phyloP scores from a whole-genome alignment of 805 yeast genomes.

The Lachancea kluyveri region DNA sequence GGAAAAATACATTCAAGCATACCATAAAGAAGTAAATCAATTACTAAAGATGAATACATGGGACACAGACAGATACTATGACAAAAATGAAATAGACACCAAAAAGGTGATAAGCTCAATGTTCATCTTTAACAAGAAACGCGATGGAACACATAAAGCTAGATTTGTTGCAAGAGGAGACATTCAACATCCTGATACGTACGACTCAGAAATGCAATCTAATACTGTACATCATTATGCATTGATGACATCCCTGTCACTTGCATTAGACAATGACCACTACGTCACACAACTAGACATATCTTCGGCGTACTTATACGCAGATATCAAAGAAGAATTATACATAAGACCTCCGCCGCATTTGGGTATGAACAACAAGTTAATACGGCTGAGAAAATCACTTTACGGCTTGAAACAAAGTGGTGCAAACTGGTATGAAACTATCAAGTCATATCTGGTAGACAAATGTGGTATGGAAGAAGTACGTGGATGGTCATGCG shows the following conservation, averaged over 20 bases:
- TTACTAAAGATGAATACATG: slow-evolving; percentile 11
- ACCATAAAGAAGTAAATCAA: slow-evolving; percentile 12
- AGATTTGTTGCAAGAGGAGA: slow-evolving; percentile 13
- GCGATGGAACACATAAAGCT: slow-evolving; percentile 12
- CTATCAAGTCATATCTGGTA: slow-evolving; percentile 1
- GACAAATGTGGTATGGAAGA: slow-evolving; percentile 4
- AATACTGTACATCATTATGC: slow-evolving; percentile 12
- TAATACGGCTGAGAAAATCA: slow-evolving; percentile 7
- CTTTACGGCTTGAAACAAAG: slow-evolving; percentile 2
- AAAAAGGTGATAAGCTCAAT: slow-evolving; percentile 8
- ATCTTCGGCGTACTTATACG: slow-evolving; percentile 7
- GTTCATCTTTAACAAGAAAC: slow-evolving; percentile 11
- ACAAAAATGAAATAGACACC: slow-evolving; percentile 1
- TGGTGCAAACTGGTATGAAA: slow-evolving; percentile 3
- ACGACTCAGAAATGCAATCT: slow-evolving; percentile 6
- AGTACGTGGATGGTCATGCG: slow-evolving; percentile 11
- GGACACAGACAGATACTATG: slow-evolving; percentile 1
- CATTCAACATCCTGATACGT: slow-evolving; percentile 9
- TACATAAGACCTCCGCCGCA: slow-evolving; percentile 8
- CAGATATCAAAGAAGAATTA: slow-evolving; percentile 8
- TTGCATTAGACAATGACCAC: slow-evolving; percentile 5
- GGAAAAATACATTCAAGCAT: slow-evolving; percentile 6
- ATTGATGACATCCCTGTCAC: slow-evolving; percentile 9
- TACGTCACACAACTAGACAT: slow-evolving; percentile 8
- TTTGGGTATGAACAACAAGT: slow-evolving; percentile 6